Evolutionary conservation across 2,329 filamentous ascomycete species (phyloP), one percentile per base, ranked within the genome.

Genomic region (Claviceps citrina): DNA sequence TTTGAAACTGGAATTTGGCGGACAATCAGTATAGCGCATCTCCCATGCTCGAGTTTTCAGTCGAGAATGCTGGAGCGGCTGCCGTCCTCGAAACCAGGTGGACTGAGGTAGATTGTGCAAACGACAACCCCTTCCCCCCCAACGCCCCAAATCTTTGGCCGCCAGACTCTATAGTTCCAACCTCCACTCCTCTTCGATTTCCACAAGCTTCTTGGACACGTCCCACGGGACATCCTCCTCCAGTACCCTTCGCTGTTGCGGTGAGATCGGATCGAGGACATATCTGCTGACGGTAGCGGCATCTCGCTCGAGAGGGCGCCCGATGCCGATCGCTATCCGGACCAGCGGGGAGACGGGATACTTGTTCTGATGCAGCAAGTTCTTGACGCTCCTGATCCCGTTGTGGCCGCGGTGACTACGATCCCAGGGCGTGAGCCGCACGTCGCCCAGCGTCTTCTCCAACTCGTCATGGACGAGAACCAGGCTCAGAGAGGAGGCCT

Each of bases 391-490:
- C 56, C 77, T 81, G 49, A 89, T 56, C 1, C 83, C 83, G 49
- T 85, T 84, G 58, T 89, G 83, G 0, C 83, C 83, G 8, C 72
- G 69, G 28, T 75, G 66, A 52, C 80, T 84, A 40, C 68, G 59
- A 2, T 68, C 66, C 55, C 81, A 84, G 19, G 68, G 66, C 41
- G 71, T 71, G 5, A 84, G 65, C 36, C 66, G 73, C 12, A 93
- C 69, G 27, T 70, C 68, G 0, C 86, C 86, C 2, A 86, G 54
- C 3, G 70, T 64, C 31, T 73, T 68, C 52, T 95, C 87, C 26
- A 96, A 62, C 56, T 96, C 89, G 56, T 96, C 89, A 57, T 96
- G 86, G 16, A 96, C 65, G 10, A 96, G 64, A 0, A 96, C 75
- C 13, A 98, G 59, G 16, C 63, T 63, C 12, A 64, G 54, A 39